These are phyloP conservation scores for Ascochyta rabiei DNA, from an alignment of 2,329 filamentous ascomycete species.

Conservation along the genomic window DNA sequence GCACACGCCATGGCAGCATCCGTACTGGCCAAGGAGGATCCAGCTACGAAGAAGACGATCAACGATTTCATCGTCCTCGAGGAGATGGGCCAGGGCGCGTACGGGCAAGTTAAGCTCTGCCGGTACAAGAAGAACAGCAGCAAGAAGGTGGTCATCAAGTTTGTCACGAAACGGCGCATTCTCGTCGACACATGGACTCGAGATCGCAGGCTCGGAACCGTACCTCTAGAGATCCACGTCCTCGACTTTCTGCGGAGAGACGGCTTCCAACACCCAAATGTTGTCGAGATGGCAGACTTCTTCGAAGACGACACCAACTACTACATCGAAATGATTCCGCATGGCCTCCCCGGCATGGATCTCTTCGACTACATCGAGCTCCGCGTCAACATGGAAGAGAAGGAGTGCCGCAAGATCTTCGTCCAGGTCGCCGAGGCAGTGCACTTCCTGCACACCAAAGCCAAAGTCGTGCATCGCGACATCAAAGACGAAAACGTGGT, in stretches of 20 bases:
- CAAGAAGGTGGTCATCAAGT: conserved; percentile 93
- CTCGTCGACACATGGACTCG: conserved; percentile 98
- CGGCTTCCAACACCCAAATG: conserved; percentile 67
- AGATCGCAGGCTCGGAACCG: conserved; percentile 88
- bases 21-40: conserved; percentile 25
- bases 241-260: conserved; percentile 87
- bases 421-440: conserved; percentile 88
- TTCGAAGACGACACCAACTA: conserved; percentile 87
- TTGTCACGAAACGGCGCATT: conserved; percentile 95
- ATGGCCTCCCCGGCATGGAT: conserved; percentile 96
- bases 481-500: conserved; percentile 99
- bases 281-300: conserved; percentile 72
- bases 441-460: conserved; percentile 88
- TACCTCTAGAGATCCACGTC: conserved; percentile 96
- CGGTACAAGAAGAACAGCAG: conserved; percentile 77
- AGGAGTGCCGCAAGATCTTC: conserved; percentile 93
- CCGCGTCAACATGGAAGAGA: conserved; percentile 93
- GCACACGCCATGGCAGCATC: conserved; percentile 20
- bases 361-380: conserved; percentile 99
- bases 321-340: conserved; percentile 97
- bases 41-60: conserved; percentile 75
- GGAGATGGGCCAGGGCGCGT: conserved; percentile 98
- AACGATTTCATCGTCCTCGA: conserved; percentile 90
- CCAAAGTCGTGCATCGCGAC: conserved; percentile 91
- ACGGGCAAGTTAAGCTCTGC: conserved; percentile 95